phyloP scores from a whole-genome alignment of 1,284 basidiomycete species.

The Ganoderma lucidum region DNA sequence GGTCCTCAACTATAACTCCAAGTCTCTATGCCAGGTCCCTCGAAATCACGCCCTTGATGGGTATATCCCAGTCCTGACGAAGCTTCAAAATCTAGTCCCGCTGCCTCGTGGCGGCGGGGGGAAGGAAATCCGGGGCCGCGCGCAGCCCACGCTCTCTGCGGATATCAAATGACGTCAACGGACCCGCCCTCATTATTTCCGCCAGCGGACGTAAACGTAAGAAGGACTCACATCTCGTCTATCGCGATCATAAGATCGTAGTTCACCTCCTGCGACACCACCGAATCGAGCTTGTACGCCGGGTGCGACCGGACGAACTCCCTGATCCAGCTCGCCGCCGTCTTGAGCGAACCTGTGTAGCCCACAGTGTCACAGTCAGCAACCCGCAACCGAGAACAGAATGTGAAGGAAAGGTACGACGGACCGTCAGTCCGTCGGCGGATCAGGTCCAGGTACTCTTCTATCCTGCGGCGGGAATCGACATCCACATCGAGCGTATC shows the following conservation, averaged over 20 bases:
- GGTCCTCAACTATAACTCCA: background rate
- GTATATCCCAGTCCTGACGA: background rate
- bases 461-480: constrained; percentile 70
- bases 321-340: constrained; percentile 94
- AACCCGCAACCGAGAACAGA: background rate
- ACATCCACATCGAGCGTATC: constrained; percentile 86
- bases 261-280: constrained; percentile 91
- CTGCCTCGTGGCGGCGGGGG: constrained; percentile 17
- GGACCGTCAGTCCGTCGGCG: constrained; percentile 82
- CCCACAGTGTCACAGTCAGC: background rate
- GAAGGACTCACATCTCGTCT: constrained; percentile 84
- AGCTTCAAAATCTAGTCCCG: constrained; percentile 11
- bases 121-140: constrained; percentile 36
- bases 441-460: constrained; percentile 84
- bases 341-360: constrained; percentile 77
- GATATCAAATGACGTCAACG: background rate
- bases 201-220: background rate
- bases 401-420: constrained; percentile 33
- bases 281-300: constrained; percentile 90
- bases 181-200: background rate
- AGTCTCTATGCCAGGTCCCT: background rate
- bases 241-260: constrained; percentile 92
- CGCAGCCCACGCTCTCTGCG: constrained; percentile 39
- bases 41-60: background rate
- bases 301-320: constrained; percentile 92